Base-by-base conservation (phyloP, 73 alveolate species). In the Durusdinium trenchii region DNA sequence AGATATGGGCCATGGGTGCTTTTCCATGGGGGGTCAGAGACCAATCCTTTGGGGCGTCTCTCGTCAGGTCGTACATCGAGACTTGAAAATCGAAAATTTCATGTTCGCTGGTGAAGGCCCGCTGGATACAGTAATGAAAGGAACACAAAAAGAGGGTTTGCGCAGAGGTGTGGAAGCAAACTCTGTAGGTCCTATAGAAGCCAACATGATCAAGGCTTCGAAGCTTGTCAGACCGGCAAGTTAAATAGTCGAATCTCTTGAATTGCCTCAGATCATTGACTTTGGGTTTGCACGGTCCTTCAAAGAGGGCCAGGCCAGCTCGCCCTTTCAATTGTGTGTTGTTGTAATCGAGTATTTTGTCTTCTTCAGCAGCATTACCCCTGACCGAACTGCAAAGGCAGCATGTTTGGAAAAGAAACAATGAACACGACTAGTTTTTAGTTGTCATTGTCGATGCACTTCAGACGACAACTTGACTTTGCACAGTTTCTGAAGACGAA, bases 101-200 rank as follows among this genome's bases (percentile, higher is more conserved):
- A 90, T 90, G 97, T 90, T 90, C n/a, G 97, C 97, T 3, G 87
- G 97, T 47, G 97, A 90, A 48, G 97, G 97, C 60, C 30, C 73
- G 43, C 43, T 78, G 36, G 82, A 12, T 2, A 12, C 23, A 14
- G 38, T 23, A 23, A 60, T 23, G n/a, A 60, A 60, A 60, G 30
- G 30, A 1, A 23, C 73, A 23, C 73, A 23, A 60, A 60, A 60
- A 23, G 73, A 60, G 1, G 73, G 30, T 23, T 60, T 1, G 30
- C 30, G 73, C 73, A 60, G 73, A 60, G 73, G 30, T 23, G 18
- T 32, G 12, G 12, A 60, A 60, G 30, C 30, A 32, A 60, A 23
- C 30, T 38, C 87, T 5, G 43, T 18, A 89, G 96, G 96, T 30
- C 97, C 97, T 48, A 64, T 90, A 47, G 97, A 90, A 16, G 75